Base-by-base conservation (phyloP, 179 eudicot genomes). In the Nepenthes alata region DNA sequence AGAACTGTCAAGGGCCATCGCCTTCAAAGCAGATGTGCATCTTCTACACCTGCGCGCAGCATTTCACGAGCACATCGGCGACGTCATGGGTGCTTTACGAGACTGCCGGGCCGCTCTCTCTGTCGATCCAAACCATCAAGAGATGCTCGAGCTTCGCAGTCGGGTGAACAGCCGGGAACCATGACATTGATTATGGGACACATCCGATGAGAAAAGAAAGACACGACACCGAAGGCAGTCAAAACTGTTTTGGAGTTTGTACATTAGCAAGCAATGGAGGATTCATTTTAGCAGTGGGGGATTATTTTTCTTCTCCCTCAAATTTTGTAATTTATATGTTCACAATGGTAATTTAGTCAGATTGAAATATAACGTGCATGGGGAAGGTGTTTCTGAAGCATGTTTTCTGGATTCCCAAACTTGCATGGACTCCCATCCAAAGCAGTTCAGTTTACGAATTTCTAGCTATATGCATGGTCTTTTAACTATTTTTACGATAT, bases 41-140 rank as follows among this genome's bases (percentile, higher is more conserved):
- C 86, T 93, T 57, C 84, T 93, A 13, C 98, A 93, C 69, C 67
- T 93, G 3, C 69, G 96, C 11, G 98, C 98, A 14, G 98, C 96
- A 7, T 93, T 93, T 45, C 96, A 93, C 47, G 96, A 93, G 81
- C 90, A 89, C 72, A 79, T 85, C 1, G 98, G 96, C 0, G 87
- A 93, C 55, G 95, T 85, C 55, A 62, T 77, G 69, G 96, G 90
- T 2, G 96, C 98, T 8, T 70, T 89, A 14, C 75, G 96, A 12
- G 98, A 93, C 66, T 93, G 96, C 60, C 77, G 96, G 35, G 96
- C 96, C 53, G 96, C 98, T 38, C 95, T 93, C 53, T 89, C 95
- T 1, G 95, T 93, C 16, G 96, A 93, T 64, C 98, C 98, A 0
- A 85, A 87, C 70, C 96, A 93, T 70, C 95, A 78, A 74, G 98